phyloP scores from a whole-genome alignment of 441 rosid species.

The Raphanus hybrid region DNA sequence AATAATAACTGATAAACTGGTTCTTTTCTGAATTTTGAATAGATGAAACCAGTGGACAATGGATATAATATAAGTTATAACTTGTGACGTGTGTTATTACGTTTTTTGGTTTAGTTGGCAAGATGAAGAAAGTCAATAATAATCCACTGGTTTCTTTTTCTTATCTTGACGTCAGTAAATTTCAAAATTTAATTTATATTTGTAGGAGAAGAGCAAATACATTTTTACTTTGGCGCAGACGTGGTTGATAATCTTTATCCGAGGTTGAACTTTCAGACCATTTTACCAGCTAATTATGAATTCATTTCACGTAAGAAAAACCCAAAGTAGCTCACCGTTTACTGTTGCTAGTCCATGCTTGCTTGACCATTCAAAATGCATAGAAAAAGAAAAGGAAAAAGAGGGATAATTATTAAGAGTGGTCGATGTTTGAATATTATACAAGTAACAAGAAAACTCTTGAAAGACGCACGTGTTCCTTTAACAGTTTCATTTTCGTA shows the following conservation, averaged over 20 bases:
- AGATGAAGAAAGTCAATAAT: neutral
- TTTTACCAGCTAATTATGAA: neutral
- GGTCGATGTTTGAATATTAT: slow-evolving; percentile 15
- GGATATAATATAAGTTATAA: neutral
- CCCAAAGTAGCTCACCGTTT: slow-evolving; percentile 18
- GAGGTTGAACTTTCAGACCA: slow-evolving; percentile 14
- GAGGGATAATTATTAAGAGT: neutral
- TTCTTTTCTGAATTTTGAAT: slow-evolving; percentile 5
- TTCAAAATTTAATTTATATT: too few relatives aligned
- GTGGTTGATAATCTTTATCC: slow-evolving; percentile 17
- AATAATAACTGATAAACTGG: neutral
- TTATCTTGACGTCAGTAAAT: neutral
- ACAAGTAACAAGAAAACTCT: neutral
- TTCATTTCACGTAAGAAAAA: neutral
- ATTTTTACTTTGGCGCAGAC: slow-evolving; percentile 1
- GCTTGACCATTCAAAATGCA: slow-evolving; percentile 40
- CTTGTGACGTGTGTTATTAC: neutral
- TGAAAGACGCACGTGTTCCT: slow-evolving; percentile 25
- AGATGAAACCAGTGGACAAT: too few relatives aligned
- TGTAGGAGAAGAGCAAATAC: neutral
- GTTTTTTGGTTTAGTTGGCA: neutral
- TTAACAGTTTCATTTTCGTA: neutral
- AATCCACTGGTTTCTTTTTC: neutral
- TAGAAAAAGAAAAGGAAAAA: slow-evolving; percentile 6
- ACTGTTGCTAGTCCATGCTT: slow-evolving; percentile 39